Evolutionary conservation across 2,329 filamentous ascomycete species (phyloP), one percentile per base, ranked within the genome.

Genomic region (Fusarium euwallaceae): DNA sequence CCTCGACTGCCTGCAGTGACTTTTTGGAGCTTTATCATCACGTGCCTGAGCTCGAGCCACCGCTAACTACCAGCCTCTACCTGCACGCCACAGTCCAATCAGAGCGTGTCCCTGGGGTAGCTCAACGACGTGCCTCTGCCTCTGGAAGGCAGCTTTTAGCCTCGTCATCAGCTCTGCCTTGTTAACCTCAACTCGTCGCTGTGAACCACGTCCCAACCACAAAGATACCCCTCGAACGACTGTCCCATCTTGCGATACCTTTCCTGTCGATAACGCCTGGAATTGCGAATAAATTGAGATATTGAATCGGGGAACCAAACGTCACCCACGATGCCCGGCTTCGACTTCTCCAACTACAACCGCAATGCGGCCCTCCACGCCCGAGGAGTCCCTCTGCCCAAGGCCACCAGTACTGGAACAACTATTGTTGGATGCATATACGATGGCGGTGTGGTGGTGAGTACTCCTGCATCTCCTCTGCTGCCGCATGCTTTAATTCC

Each of bases 341-440:
- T 98, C 90, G 95, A 98, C 88, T 99, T 99, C 90, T 97, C 95
- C 85, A 99, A 99, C 90, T 97, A 98, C 91, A 98, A 98, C 91
- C 95, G 97, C 88, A 99, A 99, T 91, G 92, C 93, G 83, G 96
- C 96, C 76, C 92, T 99, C 78, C 96, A 98, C 84, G 95, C 96
- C 80, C 92, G 93, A 85, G 97, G 97, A 79, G 93, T 98, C 62
- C 97, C 97, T 72, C 89, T 98, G 70, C 97, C 97, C 80, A 98
- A 98, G 88, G 97, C 97, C 73, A 99, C 97, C 71, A 98, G 95
- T 86, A 99, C 97, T 71, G 97, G 97, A 88, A 99, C 97, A 70
- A 99, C 97, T 76, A 99, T 99, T 86, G 97, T 99, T 61, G 97
- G 97, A 80, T 98, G 96, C 82, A 93, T 98, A 85, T 99, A 92